phyloP scores from a whole-genome alignment of 768 basidiomycete species.

The Tulasnella sp. region DNA sequence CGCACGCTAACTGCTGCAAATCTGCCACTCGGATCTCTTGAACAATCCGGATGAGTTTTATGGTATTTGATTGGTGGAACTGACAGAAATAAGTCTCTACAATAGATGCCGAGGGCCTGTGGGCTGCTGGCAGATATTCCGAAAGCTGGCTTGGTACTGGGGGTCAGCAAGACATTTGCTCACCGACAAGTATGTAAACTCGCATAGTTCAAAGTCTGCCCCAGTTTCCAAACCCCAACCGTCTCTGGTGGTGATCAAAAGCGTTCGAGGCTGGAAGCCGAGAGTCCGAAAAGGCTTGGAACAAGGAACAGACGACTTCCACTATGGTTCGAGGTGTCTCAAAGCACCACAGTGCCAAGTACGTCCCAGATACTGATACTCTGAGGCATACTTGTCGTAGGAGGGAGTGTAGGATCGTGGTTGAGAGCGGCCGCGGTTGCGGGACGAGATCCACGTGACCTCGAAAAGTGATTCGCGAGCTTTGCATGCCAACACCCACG shows the following conservation, averaged over 20 bases:
- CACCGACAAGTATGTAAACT: too few species aligned
- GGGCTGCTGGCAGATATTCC: background rate
- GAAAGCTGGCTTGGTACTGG: background rate
- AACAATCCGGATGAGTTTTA: background rate
- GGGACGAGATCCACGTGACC: background rate
- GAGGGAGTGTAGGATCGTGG: background rate
- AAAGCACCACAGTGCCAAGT: background rate
- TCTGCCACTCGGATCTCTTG: background rate
- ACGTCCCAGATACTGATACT: background rate
- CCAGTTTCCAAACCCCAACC: too few species aligned
- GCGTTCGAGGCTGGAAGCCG: background rate
- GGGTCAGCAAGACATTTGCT: background rate
- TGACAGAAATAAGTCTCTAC: background rate
- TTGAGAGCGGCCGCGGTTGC: background rate
- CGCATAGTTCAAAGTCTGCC: too few species aligned
- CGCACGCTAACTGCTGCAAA: background rate
- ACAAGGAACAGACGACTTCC: background rate
- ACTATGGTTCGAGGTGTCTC: background rate
- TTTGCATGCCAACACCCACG: slow-evolving; percentile 8
- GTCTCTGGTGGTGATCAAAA: too few species aligned
- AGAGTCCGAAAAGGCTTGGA: background rate
- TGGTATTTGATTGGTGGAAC: background rate
- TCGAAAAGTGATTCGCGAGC: background rate
- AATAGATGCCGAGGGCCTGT: background rate
- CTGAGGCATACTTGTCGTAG: background rate